Percentiles rank a stretch among this genome's conserved stretches.
phyloP scores from a whole-genome alignment of 768 basidiomycete genomes.

The Hygrocybe punicea region DNA sequence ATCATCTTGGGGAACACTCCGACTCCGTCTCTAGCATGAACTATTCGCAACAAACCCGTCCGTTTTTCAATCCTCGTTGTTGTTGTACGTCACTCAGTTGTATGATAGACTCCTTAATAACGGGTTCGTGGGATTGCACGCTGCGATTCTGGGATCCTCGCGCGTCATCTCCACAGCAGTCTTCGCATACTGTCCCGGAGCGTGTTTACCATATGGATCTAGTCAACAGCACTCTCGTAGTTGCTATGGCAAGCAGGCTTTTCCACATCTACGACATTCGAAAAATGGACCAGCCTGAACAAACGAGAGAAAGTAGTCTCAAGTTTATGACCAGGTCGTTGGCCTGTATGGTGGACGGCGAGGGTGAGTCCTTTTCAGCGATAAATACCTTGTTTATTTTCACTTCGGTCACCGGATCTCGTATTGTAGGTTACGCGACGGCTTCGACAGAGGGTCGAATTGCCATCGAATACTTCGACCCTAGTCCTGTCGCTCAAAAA shows the following conservation, averaged over 20 bases:
- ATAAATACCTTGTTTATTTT: background rate
- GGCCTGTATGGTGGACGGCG: slow-evolving; percentile 89
- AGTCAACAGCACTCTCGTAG: slow-evolving; percentile 75
- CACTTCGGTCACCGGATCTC: background rate
- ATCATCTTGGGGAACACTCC: slow-evolving; percentile 74
- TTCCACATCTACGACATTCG: slow-evolving; percentile 88
- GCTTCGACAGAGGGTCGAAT: slow-evolving; percentile 95
- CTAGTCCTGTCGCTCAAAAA: slow-evolving; percentile 69
- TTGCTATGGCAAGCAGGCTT: slow-evolving; percentile 87
- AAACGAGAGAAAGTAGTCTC: slow-evolving; percentile 85
- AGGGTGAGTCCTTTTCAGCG: slow-evolving; percentile 51
- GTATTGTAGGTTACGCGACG: slow-evolving; percentile 74
- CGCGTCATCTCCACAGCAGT: slow-evolving; percentile 51
- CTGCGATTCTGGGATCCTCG: slow-evolving; percentile 86
- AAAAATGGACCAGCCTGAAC: slow-evolving; percentile 69
- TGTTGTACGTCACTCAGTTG: background rate
- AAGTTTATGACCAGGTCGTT: slow-evolving; percentile 93
- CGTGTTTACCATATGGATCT: slow-evolving; percentile 84
- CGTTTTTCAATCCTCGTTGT: slow-evolving; percentile 19
- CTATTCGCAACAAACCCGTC: slow-evolving; percentile 63
- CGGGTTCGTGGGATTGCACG: slow-evolving; percentile 91
- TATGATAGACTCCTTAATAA: slow-evolving; percentile 62
- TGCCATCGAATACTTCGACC: slow-evolving; percentile 95
- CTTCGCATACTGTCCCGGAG: slow-evolving; percentile 68
- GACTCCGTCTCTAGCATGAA: slow-evolving; percentile 78